Conservation (phyloP, 75 land plant species). For the Isoetes taiwanensis region DNA sequence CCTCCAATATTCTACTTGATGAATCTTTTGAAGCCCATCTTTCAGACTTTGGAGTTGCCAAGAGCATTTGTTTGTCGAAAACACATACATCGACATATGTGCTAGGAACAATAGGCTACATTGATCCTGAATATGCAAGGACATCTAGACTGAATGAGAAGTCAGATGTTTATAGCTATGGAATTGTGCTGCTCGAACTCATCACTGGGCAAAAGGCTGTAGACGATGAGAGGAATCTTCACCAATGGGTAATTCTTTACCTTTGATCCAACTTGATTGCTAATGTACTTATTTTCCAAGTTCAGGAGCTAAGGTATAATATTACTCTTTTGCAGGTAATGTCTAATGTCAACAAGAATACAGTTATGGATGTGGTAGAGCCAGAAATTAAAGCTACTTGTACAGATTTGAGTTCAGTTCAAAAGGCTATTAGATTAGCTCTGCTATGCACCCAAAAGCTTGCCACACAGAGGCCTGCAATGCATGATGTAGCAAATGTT, state of each 20-base stretch:
- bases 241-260: slow-evolving; percentile 65
- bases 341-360: slow-evolving; percentile 51
- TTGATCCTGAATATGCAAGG: slow-evolving; percentile 94
- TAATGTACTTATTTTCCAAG: background rate
- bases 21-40: slow-evolving; percentile 79
- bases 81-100: slow-evolving; percentile 75
- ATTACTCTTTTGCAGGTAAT: slow-evolving; percentile 42
- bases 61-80: slow-evolving; percentile 57
- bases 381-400: slow-evolving; percentile 57
- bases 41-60: slow-evolving; percentile 95
- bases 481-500: slow-evolving; percentile 89
- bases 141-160: slow-evolving; percentile 89
- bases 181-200: slow-evolving; percentile 93
- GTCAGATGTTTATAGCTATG: slow-evolving; percentile 94
- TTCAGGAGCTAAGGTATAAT: background rate
- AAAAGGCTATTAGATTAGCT: slow-evolving; percentile 81
- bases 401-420: slow-evolving; percentile 52
- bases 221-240: slow-evolving; percentile 80
- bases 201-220: slow-evolving; percentile 87
- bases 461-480: slow-evolving; percentile 72
- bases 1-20: slow-evolving; percentile 87
- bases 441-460: slow-evolving; percentile 75
- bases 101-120: slow-evolving; percentile 97
- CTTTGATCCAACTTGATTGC: background rate
- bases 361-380: slow-evolving; percentile 76